phyloP scores from a whole-genome alignment of 352 stramenopile species.

The Pythium volutum region DNA sequence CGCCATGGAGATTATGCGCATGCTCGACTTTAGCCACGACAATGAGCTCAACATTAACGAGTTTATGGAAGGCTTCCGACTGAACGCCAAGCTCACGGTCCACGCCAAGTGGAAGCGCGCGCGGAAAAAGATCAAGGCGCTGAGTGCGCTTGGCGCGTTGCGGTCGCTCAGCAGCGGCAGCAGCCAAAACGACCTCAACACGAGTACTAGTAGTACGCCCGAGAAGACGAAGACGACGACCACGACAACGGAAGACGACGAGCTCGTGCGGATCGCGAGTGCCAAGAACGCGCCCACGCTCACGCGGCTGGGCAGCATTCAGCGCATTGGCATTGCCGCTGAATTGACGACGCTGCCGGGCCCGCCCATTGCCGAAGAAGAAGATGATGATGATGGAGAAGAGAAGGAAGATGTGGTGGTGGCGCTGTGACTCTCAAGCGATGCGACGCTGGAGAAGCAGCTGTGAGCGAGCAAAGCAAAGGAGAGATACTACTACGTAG shows the following conservation, averaged over 20 bases:
- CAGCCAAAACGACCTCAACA: conserved; percentile 15
- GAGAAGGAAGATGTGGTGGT: conserved; percentile 29
- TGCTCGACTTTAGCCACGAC: conserved; percentile 83
- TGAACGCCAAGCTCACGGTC: conserved; percentile 83
- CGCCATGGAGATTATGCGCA: conserved; percentile 75
- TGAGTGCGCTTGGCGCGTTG: conserved; percentile 74
- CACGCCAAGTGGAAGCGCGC: conserved; percentile 86
- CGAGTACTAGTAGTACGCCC: neutral
- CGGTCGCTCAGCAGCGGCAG: conserved; percentile 30
- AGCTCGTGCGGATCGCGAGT: conserved; percentile 32
- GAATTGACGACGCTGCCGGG: conserved; percentile 6
- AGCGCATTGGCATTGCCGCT: conserved; percentile 40
- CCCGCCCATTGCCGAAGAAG: conserved; percentile 17
- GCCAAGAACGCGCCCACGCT: conserved; percentile 43
- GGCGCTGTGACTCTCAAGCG: too few relatives aligned
- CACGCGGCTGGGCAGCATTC: conserved; percentile 64
- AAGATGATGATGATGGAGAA: conserved; percentile 25
- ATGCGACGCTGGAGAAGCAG: conserved; percentile 10
- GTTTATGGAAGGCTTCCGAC: conserved; percentile 88
- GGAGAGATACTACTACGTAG: neutral
- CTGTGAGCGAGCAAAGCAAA: neutral
- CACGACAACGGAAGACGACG: conserved; percentile 16
- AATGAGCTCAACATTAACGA: conserved; percentile 90
- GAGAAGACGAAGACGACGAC: conserved; percentile 18
- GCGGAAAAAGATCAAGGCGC: conserved; percentile 82